phyloP scores from a whole-genome alignment of 495 filamentous ascomycete species.

The Penicillium angulare region DNA sequence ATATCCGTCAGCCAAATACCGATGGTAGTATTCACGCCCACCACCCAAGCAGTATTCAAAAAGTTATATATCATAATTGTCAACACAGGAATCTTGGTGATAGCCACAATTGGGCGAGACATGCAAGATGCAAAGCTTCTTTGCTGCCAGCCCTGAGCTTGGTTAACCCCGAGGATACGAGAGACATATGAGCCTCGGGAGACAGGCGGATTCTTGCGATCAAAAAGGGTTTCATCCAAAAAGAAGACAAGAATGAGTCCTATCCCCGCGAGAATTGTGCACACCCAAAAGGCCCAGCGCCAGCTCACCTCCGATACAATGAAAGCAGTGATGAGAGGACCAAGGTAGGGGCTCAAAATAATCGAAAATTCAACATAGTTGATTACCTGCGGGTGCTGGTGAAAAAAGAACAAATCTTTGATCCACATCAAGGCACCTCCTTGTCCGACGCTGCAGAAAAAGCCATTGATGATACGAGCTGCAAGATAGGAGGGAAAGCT shows the following conservation, averaged over 20 bases:
- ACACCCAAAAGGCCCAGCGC: slow-evolving; percentile 10
- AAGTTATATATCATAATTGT: slow-evolving; percentile 9
- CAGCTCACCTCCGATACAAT: slow-evolving; percentile 7
- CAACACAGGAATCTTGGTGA: slow-evolving; percentile 9
- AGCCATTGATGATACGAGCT: slow-evolving; percentile 8
- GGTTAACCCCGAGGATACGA: neutral
- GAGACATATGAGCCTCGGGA: slow-evolving; percentile 2
- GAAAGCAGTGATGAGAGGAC: slow-evolving; percentile 7
- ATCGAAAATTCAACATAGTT: slow-evolving; percentile 13
- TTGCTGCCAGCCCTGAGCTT: neutral
- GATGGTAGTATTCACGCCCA: slow-evolving; percentile 11
- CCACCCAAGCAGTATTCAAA: slow-evolving; percentile 8
- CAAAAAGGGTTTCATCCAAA: slow-evolving; percentile 7
- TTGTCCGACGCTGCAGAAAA: slow-evolving; percentile 11
- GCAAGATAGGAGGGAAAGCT: slow-evolving; percentile 13
- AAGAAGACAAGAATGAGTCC: slow-evolving; percentile 2
- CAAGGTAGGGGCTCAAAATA: slow-evolving; percentile 8
- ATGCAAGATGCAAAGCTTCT: slow-evolving; percentile 7
- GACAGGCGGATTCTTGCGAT: neutral
- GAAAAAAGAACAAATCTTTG: slow-evolving; percentile 10
- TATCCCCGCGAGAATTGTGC: slow-evolving; percentile 2
- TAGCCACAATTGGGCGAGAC: slow-evolving; percentile 1
- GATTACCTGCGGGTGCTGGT: slow-evolving; percentile 8
- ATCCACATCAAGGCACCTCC: slow-evolving; percentile 11
- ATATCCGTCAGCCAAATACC: slow-evolving; percentile 9